Evolutionary conservation across 2,329 filamentous ascomycete species (phyloP), one percentile per base, ranked within the genome.

Genomic region (Cucurbitaria berberidis): DNA sequence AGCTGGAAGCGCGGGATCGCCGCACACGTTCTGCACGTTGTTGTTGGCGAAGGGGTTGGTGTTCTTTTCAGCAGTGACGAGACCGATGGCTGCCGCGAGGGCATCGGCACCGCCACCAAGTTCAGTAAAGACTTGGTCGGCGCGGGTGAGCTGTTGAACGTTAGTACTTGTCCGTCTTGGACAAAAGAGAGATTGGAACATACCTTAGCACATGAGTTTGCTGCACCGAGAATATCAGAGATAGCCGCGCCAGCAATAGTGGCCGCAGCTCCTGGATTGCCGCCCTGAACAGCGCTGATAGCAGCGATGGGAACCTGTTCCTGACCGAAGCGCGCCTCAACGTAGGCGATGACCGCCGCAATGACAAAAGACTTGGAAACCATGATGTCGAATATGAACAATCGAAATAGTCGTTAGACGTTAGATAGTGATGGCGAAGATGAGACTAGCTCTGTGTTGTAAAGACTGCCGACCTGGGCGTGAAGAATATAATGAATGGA

Each of bases 61-160:
- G 81, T 90, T 89, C 75, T 88, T 86, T 79, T 89, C 87, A 3
- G 87, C 86, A 22, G 83, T 82, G 13, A 89, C 86, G 32, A 89
- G 80, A 15, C 81, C 82, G 52, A 81, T 81, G 16, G 87, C 87
- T 18, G 84, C 87, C 13, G 81, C 79, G 52, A 89, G 78, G 59
- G 86, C 85, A 55, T 81, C 76, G n/a, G 80, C 74, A 61, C 84
- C 84, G 40, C 76, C 81, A 47, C 87, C 87, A 29, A 89, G 85
- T 47, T 83, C 74, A 8, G 80, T 66, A 56, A 89, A 80, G 67
- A 90, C 87, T 64, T 85, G 69, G 67, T 89, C 87, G 57, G 86
- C 87, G 40, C 86, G 83, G 19, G 74, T 74, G 61, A 89, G 85
- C 81, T 85, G 50, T 43, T 30, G 13, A 24, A 15, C 66, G 63